Evolutionary conservation across 495 filamentous ascomycete genomes (phyloP), one percentile per base, ranked within the genome.

Genomic region (Podospora sp.): DNA sequence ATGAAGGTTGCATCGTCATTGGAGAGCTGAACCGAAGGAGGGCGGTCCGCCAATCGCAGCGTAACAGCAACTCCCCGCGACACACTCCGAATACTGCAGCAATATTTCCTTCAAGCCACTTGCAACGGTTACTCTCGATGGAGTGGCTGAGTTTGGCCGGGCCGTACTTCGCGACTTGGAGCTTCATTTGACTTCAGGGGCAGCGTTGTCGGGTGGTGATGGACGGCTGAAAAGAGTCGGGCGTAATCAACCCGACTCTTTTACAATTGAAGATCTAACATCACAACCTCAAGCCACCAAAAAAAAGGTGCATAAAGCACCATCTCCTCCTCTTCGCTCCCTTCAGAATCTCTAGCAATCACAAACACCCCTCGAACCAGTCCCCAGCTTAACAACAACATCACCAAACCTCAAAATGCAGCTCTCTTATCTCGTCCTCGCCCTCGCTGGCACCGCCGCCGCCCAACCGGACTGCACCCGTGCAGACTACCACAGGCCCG

Each of bases 391-490:
- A 22, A 2, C n/a, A 55, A 6, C 16, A 16, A 2, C n/a, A 11
- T 26, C 52, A 3, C 3, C 33, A 18, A 52, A 6, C 14, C 7
- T 1, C 50, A 66, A 56, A 12, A 66, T 66, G 65, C 65, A 27
- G 27, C 65, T 66, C 56, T n/a, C 65, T 1, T 0, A 21, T 27
- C 21, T 20, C 25, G n/a, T 56, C 40, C 49, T 61, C 40, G n/a
- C 29, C 27, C 3, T 25, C 25, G 2, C 18, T 26, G 14, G 16
- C 20, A 8, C 26, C n/a, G 57, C 49, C 57, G 12, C 35, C 14
- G 65, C 65, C 40, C 40, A 46, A 2, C 36, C 58, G 18, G 65
- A 66, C 65, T 66, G 65, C 57, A 66, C 22, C 65, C 25, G 25
- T 7, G 65, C 57, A 24, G 58, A 66, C 46, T 35, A 49, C 65